A percentile compares a stretch with the other conserved stretches of the same genome.
Conservation (phyloP, 352 stramenopile species). For the Vaucheria bursata region DNA sequence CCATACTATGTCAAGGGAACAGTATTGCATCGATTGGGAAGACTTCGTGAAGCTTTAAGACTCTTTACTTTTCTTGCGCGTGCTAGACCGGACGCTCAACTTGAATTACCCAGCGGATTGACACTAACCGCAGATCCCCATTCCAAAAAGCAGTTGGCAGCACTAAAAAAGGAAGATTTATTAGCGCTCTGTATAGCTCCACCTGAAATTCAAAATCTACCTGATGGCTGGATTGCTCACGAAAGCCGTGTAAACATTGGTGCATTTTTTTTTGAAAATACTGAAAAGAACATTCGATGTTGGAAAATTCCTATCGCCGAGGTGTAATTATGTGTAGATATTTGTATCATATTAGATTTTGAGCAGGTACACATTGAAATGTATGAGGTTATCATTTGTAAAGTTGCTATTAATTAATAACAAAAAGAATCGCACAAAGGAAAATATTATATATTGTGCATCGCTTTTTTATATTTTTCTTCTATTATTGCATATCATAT, state of each 20-base stretch:
- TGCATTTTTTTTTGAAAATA: background rate
- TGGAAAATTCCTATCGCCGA: background rate
- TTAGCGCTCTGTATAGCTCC: background rate
- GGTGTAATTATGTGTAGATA: too few species aligned
- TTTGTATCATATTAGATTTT: too few species aligned
- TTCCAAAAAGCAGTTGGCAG: too few species aligned
- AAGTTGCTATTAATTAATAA: too few species aligned
- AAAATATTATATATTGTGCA: too few species aligned
- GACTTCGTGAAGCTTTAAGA: background rate
- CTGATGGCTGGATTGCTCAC: background rate
- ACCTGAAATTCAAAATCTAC: background rate
- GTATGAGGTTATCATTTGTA: too few species aligned
- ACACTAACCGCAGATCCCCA: background rate
- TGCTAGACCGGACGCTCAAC: background rate
- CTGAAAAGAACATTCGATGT: background rate
- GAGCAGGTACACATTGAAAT: too few species aligned
- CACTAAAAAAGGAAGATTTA: background rate
- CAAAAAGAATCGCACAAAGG: too few species aligned
- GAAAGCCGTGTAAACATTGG: background rate
- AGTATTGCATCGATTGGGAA: background rate
- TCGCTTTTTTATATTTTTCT: too few species aligned
- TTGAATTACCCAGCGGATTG: background rate
- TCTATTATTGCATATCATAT: too few species aligned
- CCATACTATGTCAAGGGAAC: slow-evolving; percentile 4
- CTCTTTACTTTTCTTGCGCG: slow-evolving; percentile 1